Evolutionary conservation across 2,329 filamentous ascomycete species (phyloP).

Genomic region (Aureobasidium sp.): DNA sequence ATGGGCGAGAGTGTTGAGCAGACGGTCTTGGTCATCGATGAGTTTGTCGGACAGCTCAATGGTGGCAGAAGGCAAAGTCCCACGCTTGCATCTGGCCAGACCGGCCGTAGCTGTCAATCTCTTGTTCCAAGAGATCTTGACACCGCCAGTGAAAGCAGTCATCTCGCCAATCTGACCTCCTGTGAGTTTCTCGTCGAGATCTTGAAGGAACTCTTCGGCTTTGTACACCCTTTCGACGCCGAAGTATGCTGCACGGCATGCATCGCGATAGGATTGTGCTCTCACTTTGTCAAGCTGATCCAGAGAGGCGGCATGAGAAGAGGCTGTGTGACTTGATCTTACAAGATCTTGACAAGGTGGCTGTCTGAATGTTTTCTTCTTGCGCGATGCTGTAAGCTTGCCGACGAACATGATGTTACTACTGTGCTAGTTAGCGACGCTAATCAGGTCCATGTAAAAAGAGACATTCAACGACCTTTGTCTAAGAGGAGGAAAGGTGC

Average conservation of each 20-base stretch:
- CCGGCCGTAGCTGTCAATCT: conserved; percentile 74
- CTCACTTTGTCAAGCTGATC: neutral
- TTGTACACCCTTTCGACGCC: conserved; percentile 48
- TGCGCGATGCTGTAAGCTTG: neutral
- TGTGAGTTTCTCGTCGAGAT: conserved; percentile 59
- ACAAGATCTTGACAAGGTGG: neutral
- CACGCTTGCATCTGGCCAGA: conserved; percentile 36
- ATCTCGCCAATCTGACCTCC: conserved; percentile 50
- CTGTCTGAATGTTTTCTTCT: neutral
- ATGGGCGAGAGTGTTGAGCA: conserved; percentile 87
- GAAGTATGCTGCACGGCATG: conserved; percentile 17
- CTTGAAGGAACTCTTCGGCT: conserved; percentile 54
- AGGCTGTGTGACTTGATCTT: neutral
- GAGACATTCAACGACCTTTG: neutral
- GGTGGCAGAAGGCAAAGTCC: conserved; percentile 49
- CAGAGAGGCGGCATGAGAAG: neutral
- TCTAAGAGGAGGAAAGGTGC: neutral
- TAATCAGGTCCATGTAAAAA: neutral
- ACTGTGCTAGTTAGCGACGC: too few relatives aligned
- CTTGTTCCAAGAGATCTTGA: conserved; percentile 64
- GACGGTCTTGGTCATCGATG: conserved; percentile 64
- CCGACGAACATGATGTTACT: neutral
- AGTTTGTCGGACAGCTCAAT: conserved; percentile 88
- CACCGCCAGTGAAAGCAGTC: conserved; percentile 56
- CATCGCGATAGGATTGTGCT: neutral